A percentile compares a stretch with the other conserved stretches of the same genome.
Conservation (phyloP, 1,284 basidiomycete genomes). For the Ceratobasidium sp. region DNA sequence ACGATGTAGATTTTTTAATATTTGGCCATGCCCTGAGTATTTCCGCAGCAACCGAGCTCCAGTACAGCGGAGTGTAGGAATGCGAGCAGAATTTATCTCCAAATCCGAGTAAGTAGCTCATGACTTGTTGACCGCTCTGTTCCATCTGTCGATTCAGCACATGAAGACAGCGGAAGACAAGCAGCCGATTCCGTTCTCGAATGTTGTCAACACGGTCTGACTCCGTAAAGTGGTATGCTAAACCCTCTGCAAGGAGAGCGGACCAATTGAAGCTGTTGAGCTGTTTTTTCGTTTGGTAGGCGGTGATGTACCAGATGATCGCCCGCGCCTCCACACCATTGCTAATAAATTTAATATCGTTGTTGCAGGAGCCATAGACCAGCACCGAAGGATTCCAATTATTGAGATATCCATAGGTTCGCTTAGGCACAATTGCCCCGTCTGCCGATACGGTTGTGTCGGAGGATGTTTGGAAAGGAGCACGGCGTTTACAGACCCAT, state of each 20-base stretch:
- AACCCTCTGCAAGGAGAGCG: constrained; percentile 33
- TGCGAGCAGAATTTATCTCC: constrained; percentile 12
- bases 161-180: constrained; percentile 15
- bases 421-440: constrained; percentile 4
- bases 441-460: constrained; percentile 51
- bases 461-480: constrained; percentile 54
- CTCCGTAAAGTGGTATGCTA: neutral
- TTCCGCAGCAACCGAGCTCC: constrained; percentile 5
- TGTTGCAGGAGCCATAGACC: constrained; percentile 54
- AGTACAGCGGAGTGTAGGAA: constrained; percentile 6
- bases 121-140: constrained; percentile 39
- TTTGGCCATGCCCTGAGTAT: constrained; percentile 1
- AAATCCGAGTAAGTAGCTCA: constrained; percentile 39
- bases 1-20: neutral
- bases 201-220: neutral
- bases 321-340: constrained; percentile 22
- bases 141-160: constrained; percentile 44
- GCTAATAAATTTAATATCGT: constrained; percentile 56
- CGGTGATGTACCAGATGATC: constrained; percentile 49
- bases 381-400: constrained; percentile 55
- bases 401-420: constrained; percentile 54
- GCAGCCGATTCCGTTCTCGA: neutral
- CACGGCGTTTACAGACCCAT: constrained; percentile 57
- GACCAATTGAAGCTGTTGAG: constrained; percentile 51
- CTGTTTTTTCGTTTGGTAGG: constrained; percentile 54